Base-by-base conservation (phyloP, 495 filamentous ascomycete species). In the Lasiosphaeria ovina region DNA sequence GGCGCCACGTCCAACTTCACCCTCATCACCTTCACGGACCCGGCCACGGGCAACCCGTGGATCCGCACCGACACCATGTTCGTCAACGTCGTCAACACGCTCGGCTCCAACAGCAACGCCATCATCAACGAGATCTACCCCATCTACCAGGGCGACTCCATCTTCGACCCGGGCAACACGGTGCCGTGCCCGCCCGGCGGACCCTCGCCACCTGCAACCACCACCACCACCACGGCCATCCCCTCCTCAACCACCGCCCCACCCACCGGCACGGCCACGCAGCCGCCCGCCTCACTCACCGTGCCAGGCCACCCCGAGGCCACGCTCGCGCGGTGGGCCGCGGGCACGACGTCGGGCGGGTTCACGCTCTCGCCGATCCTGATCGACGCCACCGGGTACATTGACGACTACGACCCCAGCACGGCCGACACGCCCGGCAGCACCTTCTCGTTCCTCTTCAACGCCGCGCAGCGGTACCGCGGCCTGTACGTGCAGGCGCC, bases 1-100 rank as follows among this genome's bases (percentile, higher is more conserved):
- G 51, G 51, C 51, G 51, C 51, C 51, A 54, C 51, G 33, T 54
- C 51, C 51, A 54, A 54, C 51, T 54, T 54, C 51, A 54, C 51
- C 10, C 33, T 54, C n/a, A 35, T 54, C 1, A n/a, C 35, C 8
- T 54, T 54, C 33, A 40, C 33, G 33, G 12, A 14, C 33, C 35
- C n/a, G 31, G 34, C 14, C 31, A 24, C 24, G 24, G 51, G 35
- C 12, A 2, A 16, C 2, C 51, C 51, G 34, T 9, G 32, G 11
- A 54, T 54, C 33, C 5, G 9, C 34, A 54, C 34, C 33, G 51
- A 40, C 35, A n/a, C 51, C 31, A 11, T 54, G 34, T 54, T 54
- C 33, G 38, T 54, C 33, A 10, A 36, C 12, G 33, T 36, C 3
- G 36, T 12, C 5, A 35, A 12, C 33, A 16, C 51, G 8, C 33